These are phyloP conservation scores for Emydomyces testavorans DNA, from an alignment of 2,329 filamentous ascomycete genomes.

Conservation along the genomic window DNA sequence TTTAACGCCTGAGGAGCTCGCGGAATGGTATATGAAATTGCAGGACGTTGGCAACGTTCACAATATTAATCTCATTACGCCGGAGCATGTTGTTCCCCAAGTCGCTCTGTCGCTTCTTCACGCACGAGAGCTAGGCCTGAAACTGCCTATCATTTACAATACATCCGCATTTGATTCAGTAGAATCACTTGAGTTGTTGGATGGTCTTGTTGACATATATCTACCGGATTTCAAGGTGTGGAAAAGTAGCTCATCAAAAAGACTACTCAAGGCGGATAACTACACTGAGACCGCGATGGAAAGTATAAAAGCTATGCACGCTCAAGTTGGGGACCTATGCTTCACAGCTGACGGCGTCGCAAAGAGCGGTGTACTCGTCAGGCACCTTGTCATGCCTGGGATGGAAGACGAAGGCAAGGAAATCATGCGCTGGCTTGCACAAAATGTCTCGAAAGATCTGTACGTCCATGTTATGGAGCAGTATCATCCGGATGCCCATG, in stretches of 20 bases:
- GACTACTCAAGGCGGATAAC: conserved; percentile 66
- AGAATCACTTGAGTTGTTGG: conserved; percentile 58
- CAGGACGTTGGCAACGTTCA: conserved; percentile 71
- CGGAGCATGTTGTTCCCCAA: conserved; percentile 77
- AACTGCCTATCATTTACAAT: conserved; percentile 70
- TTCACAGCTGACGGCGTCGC: conserved; percentile 74
- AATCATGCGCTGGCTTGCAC: conserved; percentile 66
- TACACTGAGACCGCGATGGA: conserved; percentile 62
- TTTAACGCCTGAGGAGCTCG: conserved; percentile 65
- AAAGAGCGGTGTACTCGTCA: conserved; percentile 61
- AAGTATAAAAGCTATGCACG: conserved; percentile 68
- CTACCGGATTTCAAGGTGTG: conserved; percentile 83
- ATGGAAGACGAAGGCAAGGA: conserved; percentile 59
- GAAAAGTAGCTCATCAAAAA: conserved; percentile 52
- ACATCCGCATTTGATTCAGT: conserved; percentile 70
- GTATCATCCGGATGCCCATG: conserved; percentile 68
- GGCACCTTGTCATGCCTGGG: conserved; percentile 78
- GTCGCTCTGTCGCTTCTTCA: conserved; percentile 65
- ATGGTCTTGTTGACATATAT: conserved; percentile 75
- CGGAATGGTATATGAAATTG: conserved; percentile 71
- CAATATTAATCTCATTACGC: conserved; percentile 80
- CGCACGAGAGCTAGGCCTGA: conserved; percentile 57
- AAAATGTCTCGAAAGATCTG: conserved; percentile 59
- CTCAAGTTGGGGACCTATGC: conserved; percentile 69
- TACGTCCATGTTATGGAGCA: conserved; percentile 88